Evolutionary conservation across 768 basidiomycete species (phyloP).

Genomic region (Lyophyllum decastes): DNA sequence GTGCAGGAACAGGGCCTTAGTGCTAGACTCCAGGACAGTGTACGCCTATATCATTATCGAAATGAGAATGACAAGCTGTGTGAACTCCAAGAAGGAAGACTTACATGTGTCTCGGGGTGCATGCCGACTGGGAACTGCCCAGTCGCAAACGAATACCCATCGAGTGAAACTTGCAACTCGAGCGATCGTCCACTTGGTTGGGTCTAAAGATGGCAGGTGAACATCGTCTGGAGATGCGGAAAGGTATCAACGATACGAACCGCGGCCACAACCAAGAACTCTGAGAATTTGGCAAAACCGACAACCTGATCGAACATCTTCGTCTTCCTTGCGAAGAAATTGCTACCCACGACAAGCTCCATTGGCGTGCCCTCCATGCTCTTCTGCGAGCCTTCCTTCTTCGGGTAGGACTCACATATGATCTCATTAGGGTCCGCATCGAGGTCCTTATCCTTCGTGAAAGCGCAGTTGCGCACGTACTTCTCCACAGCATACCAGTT

Average conservation of each 20-base stretch:
- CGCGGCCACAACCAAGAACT: conserved; percentile 95
- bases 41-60: conserved; percentile 61
- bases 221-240: neutral
- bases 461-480: conserved; percentile 90
- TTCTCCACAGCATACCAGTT: conserved; percentile 76
- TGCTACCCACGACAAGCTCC: conserved; percentile 74
- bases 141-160: conserved; percentile 81
- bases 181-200: conserved; percentile 57
- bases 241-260: conserved; percentile 41
- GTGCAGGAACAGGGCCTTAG: conserved; percentile 91
- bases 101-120: conserved; percentile 86
- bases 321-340: conserved; percentile 71
- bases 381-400: conserved; percentile 81
- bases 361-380: conserved; percentile 65
- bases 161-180: conserved; percentile 89
- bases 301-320: conserved; percentile 86
- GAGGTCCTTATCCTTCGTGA: conserved; percentile 82
- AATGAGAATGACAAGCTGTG: neutral
- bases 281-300: conserved; percentile 96
- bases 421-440: conserved; percentile 86
- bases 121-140: conserved; percentile 91
- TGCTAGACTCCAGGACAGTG: conserved; percentile 93
- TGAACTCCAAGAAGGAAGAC: conserved; percentile 25
- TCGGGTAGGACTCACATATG: conserved; percentile 84
- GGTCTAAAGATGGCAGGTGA: conserved; percentile 35